Conservation (phyloP, 768 basidiomycete species). For the Pluteus cervinus region DNA sequence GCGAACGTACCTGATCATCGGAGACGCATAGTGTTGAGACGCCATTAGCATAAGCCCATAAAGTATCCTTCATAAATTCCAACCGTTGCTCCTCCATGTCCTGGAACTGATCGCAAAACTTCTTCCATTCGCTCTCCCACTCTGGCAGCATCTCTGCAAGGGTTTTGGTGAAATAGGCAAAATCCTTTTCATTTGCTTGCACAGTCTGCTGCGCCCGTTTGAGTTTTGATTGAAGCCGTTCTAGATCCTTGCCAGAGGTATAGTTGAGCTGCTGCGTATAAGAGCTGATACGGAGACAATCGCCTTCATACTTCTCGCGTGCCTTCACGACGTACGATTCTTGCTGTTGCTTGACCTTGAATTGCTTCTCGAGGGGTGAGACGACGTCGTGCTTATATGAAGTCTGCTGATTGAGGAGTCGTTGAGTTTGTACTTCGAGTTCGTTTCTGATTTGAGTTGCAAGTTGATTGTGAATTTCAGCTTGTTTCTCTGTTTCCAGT, state of each 20-base stretch:
- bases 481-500: conserved; percentile 78
- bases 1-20: conserved; percentile 74
- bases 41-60: conserved; percentile 94
- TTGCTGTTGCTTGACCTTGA: conserved; percentile 80
- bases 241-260: conserved; percentile 83
- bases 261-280: conserved; percentile 83
- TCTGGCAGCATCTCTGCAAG: conserved; percentile 66
- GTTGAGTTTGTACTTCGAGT: conserved; percentile 57
- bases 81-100: conserved; percentile 94
- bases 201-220: conserved; percentile 84
- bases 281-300: conserved; percentile 84
- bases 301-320: conserved; percentile 83
- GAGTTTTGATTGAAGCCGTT: conserved; percentile 78
- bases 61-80: conserved; percentile 88
- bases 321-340: conserved; percentile 84
- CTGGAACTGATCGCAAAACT: conserved; percentile 93
- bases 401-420: conserved; percentile 60
- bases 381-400: conserved; percentile 68
- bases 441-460: conserved; percentile 66
- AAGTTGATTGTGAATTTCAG: conserved; percentile 63
- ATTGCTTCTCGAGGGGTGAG: conserved; percentile 76
- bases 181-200: conserved; percentile 87
- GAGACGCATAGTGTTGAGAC: conserved; percentile 92
- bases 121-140: conserved; percentile 94
- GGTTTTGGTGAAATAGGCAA: conserved; percentile 70